Evolutionary conservation across 257 asterid genomes (phyloP).

Genomic region (Jacaranda copaia): DNA sequence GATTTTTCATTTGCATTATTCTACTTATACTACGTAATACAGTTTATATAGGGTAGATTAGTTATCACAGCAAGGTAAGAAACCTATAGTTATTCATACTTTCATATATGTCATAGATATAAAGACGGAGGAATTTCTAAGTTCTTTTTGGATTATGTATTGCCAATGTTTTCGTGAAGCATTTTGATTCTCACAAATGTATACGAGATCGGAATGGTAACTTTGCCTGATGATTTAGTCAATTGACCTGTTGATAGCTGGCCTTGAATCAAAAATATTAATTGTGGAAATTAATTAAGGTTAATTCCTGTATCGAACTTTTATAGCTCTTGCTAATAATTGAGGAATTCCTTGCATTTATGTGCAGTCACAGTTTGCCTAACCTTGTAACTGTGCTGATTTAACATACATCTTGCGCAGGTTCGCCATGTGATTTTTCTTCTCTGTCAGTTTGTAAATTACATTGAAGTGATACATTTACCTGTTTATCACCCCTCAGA

Average conservation of each 20-base stretch:
- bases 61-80: too few species aligned
- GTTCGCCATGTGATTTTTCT: slow-evolving; percentile 80
- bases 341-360: slow-evolving; percentile 7
- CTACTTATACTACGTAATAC: too few species aligned
- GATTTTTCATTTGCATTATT: neutral
- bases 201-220: neutral
- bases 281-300: too few species aligned
- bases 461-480: slow-evolving; percentile 70
- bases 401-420: slow-evolving; percentile 47
- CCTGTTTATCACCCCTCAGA: slow-evolving; percentile 87
- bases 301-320: neutral
- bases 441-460: slow-evolving; percentile 88
- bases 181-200: neutral
- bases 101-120: too few species aligned
- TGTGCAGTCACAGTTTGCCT: slow-evolving; percentile 22
- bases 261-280: neutral
- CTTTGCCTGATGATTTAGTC: neutral
- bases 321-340: slow-evolving; percentile 3
- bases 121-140: neutral
- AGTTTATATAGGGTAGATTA: too few species aligned
- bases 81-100: too few species aligned
- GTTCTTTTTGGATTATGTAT: neutral
- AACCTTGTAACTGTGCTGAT: slow-evolving; percentile 18
- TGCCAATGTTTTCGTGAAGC: too few species aligned
- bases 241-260: neutral